Percentiles rank a stretch among this genome's conserved stretches.
These are phyloP conservation scores for Schwanniomyces etchellsii DNA, from an alignment of 1,139 yeast genomes.

Conservation along the genomic window DNA sequence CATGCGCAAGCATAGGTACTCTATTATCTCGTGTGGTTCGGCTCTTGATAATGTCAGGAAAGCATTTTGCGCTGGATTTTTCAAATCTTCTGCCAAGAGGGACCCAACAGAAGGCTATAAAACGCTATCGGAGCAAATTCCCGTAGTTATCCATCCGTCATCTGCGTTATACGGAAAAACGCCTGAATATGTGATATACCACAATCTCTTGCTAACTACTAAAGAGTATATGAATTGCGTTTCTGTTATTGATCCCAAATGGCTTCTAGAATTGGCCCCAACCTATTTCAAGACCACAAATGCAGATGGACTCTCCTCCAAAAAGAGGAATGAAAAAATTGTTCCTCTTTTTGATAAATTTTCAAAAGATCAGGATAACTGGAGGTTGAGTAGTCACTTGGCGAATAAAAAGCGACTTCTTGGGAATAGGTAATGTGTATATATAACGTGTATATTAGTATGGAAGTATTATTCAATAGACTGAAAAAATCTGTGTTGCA, in stretches of 20 bases:
- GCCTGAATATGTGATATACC: constrained; percentile 79
- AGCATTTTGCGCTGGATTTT: constrained; percentile 82
- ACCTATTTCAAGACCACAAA: constrained; percentile 69
- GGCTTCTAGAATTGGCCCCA: constrained; percentile 87
- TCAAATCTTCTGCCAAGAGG: constrained; percentile 76
- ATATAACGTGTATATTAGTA: constrained; percentile 1
- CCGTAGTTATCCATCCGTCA: constrained; percentile 86
- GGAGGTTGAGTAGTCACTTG: constrained; percentile 38
- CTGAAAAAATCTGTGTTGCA: constrained; percentile 1
- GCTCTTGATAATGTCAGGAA: constrained; percentile 59
- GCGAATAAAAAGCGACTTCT: constrained; percentile 28
- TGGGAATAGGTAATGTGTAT: neutral
- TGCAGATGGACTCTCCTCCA: constrained; percentile 24
- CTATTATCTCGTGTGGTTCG: constrained; percentile 54
- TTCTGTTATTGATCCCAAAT: constrained; percentile 73
- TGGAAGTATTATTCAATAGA: neutral
- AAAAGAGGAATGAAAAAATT: constrained; percentile 43
- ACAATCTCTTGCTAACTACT: constrained; percentile 73
- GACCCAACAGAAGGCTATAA: constrained; percentile 67
- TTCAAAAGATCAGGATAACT: constrained; percentile 40
- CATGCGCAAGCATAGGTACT: constrained; percentile 50
- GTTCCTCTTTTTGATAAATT: constrained; percentile 59
- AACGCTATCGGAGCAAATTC: constrained; percentile 71
- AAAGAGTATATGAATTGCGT: constrained; percentile 91
- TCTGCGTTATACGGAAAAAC: constrained; percentile 70